Evolutionary conservation across 2,329 filamentous ascomycete genomes (phyloP).

Genomic region (Diaporthe citri): DNA sequence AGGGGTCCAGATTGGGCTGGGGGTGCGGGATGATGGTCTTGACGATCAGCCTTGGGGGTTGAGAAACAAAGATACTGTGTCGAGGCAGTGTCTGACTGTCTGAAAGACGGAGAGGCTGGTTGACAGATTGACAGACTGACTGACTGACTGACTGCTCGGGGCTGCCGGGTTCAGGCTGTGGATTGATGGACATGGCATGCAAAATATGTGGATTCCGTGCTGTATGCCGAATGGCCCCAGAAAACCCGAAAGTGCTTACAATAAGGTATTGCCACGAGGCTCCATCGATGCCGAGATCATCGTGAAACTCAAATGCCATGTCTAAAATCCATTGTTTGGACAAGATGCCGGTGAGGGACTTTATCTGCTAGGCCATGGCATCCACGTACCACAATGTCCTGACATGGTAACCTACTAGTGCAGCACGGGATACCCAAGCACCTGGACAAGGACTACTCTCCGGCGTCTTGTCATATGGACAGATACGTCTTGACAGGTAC

Average conservation of each 20-base stretch:
- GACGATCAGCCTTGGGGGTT: neutral
- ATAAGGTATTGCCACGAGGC: neutral
- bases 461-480: no score
- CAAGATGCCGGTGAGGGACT: neutral
- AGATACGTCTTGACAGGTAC: neutral
- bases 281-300: slow-evolving; percentile 5
- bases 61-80: neutral
- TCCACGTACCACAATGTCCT: neutral
- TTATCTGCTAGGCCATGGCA: neutral
- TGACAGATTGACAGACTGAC: neutral
- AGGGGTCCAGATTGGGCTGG: slow-evolving; percentile 35
- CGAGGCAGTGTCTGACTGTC: slow-evolving; percentile 21
- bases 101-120: neutral
- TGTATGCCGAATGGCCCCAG: neutral
- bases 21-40: slow-evolving; percentile 31
- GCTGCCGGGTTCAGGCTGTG: neutral
- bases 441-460: no score
- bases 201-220: neutral
- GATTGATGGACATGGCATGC: neutral
- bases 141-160: neutral
- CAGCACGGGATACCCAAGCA: neutral
- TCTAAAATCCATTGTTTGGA: neutral
- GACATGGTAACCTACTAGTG: neutral
- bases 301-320: slow-evolving; percentile 6
- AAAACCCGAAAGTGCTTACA: neutral